A percentile compares a stretch with the other conserved stretches of the same genome.
Conservation (phyloP, 306 rosid species). For the Clitoria ternatea region DNA sequence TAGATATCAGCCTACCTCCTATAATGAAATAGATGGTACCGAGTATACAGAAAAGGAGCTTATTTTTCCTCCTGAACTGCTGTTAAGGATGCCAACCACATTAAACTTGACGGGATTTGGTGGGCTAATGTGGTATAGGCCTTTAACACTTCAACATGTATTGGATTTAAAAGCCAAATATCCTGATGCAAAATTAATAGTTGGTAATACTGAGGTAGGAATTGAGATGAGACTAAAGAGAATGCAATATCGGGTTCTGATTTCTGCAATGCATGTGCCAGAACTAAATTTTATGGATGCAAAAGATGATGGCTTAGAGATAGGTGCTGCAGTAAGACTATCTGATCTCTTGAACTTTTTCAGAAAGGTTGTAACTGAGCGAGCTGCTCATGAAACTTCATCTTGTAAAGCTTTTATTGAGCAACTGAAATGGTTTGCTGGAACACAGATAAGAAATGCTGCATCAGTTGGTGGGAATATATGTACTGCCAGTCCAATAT, state of each 20-base stretch:
- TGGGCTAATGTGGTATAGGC: conserved; percentile 83
- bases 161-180: conserved; percentile 69
- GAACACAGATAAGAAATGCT: conserved; percentile 84
- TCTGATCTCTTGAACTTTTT: conserved; percentile 63
- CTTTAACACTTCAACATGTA: conserved; percentile 61
- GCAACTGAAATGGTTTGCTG: conserved; percentile 99
- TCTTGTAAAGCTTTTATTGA: conserved; percentile 80
- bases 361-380: conserved; percentile 53
- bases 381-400: conserved; percentile 60
- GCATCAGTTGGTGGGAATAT: conserved; percentile 93
- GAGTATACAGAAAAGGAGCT: conserved; percentile 75
- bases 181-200: conserved; percentile 75
- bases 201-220: conserved; percentile 95
- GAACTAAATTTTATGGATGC: conserved; percentile 64
- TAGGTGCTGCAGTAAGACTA: conserved; percentile 87
- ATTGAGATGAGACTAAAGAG: conserved; percentile 87
- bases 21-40: conserved; percentile 79
- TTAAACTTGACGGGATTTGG: conserved; percentile 70
- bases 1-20: conserved; percentile 49
- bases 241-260: conserved; percentile 59
- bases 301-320: conserved; percentile 69
- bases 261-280: conserved; percentile 68
- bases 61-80: conserved; percentile 87
- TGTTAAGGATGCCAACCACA: conserved; percentile 45
- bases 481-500: conserved; percentile 98